Evolutionary conservation across 768 basidiomycete genomes (phyloP), one percentile per base, ranked within the genome.

Genomic region (Kwoniella dejecticola): DNA sequence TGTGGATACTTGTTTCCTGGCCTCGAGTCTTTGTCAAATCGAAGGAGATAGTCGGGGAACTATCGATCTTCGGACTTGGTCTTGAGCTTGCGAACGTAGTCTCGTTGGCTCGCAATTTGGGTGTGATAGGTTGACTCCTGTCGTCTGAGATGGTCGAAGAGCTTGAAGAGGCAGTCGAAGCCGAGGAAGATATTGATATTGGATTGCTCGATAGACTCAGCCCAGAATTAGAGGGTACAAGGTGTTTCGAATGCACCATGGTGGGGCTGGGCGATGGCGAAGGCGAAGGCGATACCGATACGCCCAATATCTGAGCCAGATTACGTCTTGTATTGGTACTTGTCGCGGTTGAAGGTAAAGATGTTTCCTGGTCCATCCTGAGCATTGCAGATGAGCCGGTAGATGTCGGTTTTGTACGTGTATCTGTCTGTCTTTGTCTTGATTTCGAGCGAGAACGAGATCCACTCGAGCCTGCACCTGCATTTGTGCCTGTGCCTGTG

Each of bases 181-280:
- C 30, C 10, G 50, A 26, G 17, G 58, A 52, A 26, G 49, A 40
- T 21, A 41, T 38, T 11, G 50, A 19, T 5, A 61, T 63, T 31
- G 56, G 62, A 26, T 44, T 60, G 19, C 62, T 64, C 13, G 66
- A 57, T 10, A 67, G 41, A 38, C 57, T 64, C 33, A 60, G 10
- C 8, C 66, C 66, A 5, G 66, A 67, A 4, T 49, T 38, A 13
- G 66, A 67, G 7, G 66, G 62, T 12, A 67, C 19, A 3, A 67
- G 52, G 27, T 60, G 48, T 54, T 54, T 52, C 5, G n/a, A n/a
- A n/a, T n/a, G n/a, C n/a, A n/a, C n/a, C n/a, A n/a, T n/a, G n/a
- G n/a, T n/a, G n/a, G n/a, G n/a, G n/a, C n/a, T n/a, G n/a, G n/a
- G n/a, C n/a, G n/a, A n/a, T n/a, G n/a, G 36, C 30, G 40, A 21